Evolutionary conservation across 441 rosid genomes (phyloP).

Genomic region (Eugenia klotzschiana): DNA sequence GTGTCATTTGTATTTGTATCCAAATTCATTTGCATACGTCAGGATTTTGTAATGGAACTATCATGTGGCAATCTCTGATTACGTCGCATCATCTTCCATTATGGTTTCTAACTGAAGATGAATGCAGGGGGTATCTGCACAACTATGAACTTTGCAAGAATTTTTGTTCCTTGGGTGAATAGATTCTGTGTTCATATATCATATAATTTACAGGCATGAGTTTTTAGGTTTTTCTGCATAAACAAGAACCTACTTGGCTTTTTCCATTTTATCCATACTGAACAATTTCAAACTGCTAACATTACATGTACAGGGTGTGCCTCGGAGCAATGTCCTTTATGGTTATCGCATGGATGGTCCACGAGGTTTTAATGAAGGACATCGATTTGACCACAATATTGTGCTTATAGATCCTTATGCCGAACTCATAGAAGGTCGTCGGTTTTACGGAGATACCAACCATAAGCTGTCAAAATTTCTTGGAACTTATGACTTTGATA

Average conservation of each 20-base stretch:
- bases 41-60: neutral
- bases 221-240: neutral
- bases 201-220: neutral
- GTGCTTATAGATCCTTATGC: conserved; percentile 85
- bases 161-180: neutral
- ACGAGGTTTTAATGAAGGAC: conserved; percentile 64
- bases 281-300: neutral
- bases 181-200: neutral
- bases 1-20: neutral
- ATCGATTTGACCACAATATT: conserved; percentile 53
- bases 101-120: neutral
- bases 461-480: conserved; percentile 45
- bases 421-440: conserved; percentile 71
- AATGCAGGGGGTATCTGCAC: neutral
- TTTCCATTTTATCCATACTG: neutral
- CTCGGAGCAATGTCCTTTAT: conserved; percentile 53
- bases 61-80: neutral
- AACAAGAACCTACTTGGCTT: neutral
- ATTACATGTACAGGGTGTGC: conserved; percentile 40
- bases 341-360: conserved; percentile 91
- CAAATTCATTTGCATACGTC: neutral
- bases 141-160: neutral
- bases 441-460: conserved; percentile 54
- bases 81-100: neutral
- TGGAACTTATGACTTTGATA: conserved; percentile 82